phyloP scores from a whole-genome alignment of 495 filamentous ascomycete species.

The Umbilicaria muhlenbergii region DNA sequence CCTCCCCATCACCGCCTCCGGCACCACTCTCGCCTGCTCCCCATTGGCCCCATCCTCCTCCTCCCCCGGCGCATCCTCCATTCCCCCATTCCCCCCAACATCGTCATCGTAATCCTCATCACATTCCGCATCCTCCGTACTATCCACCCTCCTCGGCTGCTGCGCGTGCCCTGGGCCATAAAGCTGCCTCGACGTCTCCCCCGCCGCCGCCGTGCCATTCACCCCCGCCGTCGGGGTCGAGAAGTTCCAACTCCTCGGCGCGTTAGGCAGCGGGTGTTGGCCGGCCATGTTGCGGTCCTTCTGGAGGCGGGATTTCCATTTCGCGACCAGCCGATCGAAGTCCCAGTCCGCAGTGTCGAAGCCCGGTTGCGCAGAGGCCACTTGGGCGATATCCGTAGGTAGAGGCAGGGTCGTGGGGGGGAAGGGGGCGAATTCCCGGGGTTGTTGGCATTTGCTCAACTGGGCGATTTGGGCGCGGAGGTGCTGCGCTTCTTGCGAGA shows the following conservation, averaged over 20 bases:
- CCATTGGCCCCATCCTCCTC: background rate
- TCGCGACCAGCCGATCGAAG: slow-evolving; percentile 38
- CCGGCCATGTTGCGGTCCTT: slow-evolving; percentile 11
- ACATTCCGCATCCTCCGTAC: slow-evolving; percentile 6
- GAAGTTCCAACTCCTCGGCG: background rate
- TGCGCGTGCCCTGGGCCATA: background rate
- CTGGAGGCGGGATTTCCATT: slow-evolving; percentile 39
- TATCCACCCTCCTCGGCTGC: background rate
- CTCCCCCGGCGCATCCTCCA: slow-evolving; percentile 7
- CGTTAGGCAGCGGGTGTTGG: slow-evolving; percentile 2
- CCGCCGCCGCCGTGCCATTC: slow-evolving; percentile 8
- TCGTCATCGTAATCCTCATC: slow-evolving; percentile 4
- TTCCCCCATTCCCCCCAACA: background rate
- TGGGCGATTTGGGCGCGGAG: slow-evolving; percentile 55
- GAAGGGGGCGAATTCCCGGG: slow-evolving; percentile 52
- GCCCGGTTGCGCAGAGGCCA: slow-evolving; percentile 2
- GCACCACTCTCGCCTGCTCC: background rate
- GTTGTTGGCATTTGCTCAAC: slow-evolving; percentile 50
- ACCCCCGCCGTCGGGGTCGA: background rate
- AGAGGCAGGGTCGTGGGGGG: slow-evolving; percentile 48
- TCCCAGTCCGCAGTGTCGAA: slow-evolving; percentile 29
- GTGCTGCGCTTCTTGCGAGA: slow-evolving; percentile 56
- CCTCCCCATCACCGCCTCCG: slow-evolving; percentile 1
- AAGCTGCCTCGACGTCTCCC: slow-evolving; percentile 1
- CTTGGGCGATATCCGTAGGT: slow-evolving; percentile 5